These are phyloP conservation scores for Fusarium luffae DNA, from an alignment of 2,329 filamentous ascomycete genomes.

Conservation along the genomic window DNA sequence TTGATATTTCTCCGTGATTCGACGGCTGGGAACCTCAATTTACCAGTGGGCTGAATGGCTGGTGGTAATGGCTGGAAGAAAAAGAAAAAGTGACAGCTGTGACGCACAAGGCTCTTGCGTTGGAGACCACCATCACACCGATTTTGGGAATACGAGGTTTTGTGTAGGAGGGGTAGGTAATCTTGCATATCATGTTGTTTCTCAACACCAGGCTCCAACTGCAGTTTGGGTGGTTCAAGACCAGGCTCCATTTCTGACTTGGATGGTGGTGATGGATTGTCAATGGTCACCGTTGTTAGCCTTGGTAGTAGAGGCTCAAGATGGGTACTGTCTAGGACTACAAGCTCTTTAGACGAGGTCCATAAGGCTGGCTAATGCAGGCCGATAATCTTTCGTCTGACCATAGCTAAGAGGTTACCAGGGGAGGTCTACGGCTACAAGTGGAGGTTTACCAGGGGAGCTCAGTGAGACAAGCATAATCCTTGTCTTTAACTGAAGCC, in stretches of 20 bases:
- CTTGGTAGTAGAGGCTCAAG: slow-evolving; percentile 21
- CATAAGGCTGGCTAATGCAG: slow-evolving; percentile 40
- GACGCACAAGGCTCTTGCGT: slow-evolving; percentile 24
- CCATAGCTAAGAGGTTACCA: background rate
- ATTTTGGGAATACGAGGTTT: slow-evolving; percentile 34
- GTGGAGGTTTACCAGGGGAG: background rate
- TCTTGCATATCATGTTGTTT: background rate
- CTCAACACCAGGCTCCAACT: background rate
- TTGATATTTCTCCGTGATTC: slow-evolving; percentile 21
- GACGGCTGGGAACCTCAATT: slow-evolving; percentile 9
- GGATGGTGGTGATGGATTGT: background rate
- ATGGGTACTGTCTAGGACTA: background rate
- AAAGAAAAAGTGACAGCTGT: slow-evolving; percentile 6
- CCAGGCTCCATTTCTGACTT: background rate
- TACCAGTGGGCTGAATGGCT: background rate
- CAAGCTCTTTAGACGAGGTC: background rate
- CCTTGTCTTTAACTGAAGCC: background rate
- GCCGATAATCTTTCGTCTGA: slow-evolving; percentile 6
- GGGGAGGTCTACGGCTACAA: background rate
- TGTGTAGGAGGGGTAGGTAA: background rate
- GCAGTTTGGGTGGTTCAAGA: too few relatives aligned
- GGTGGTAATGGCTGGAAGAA: background rate
- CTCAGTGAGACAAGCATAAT: slow-evolving; percentile 19
- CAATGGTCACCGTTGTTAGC: slow-evolving; percentile 29
- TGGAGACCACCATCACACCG: slow-evolving; percentile 4